Conservation (phyloP, 257 asterid species). For the Petrea volubilis region DNA sequence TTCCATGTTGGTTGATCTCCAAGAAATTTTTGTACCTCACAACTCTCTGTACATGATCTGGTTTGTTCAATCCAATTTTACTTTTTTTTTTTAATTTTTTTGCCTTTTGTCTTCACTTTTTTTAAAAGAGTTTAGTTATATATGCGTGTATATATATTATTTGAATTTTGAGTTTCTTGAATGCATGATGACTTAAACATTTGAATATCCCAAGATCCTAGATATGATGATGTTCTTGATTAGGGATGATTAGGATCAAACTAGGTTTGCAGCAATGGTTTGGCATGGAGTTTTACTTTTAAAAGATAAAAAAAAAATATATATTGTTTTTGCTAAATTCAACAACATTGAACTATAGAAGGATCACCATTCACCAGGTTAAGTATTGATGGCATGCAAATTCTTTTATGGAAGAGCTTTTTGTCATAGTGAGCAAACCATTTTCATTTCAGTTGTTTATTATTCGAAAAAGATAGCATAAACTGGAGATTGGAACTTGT, state of each 20-base stretch:
- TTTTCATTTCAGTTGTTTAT: neutral
- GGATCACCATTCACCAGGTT: neutral
- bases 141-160: neutral
- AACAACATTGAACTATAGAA: neutral
- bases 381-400: neutral
- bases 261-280: neutral
- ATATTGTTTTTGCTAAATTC: neutral
- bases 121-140: neutral
- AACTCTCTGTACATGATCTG: neutral
- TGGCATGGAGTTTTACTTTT: neutral
- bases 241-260: neutral
- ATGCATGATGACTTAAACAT: neutral
- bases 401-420: neutral
- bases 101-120: neutral
- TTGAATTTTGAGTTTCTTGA: constrained; percentile 1
- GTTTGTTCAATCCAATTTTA: constrained; percentile 8
- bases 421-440: neutral
- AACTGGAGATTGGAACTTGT: neutral
- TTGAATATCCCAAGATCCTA: neutral
- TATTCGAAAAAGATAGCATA: neutral
- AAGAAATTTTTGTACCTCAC: neutral
- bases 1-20: constrained; percentile 61
- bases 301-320: neutral
- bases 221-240: neutral
- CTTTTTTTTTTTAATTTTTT: neutral